These are phyloP conservation scores for Pugionium dolabratum DNA, from an alignment of 345 rosid species.

Conservation along the genomic window DNA sequence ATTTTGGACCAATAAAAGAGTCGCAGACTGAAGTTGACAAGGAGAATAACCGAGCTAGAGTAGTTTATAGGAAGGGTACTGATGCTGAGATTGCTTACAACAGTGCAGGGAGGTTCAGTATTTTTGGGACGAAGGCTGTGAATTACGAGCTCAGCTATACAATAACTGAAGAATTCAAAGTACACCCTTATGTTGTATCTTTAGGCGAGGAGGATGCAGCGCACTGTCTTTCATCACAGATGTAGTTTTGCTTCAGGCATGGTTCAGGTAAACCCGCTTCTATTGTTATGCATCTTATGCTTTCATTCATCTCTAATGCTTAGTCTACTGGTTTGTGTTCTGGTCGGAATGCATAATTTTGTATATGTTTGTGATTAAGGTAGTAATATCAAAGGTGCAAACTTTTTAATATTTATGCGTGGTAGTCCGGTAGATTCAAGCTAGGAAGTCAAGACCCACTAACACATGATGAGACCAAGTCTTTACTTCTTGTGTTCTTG, in stretches of 20 bases:
- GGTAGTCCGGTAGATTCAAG: neutral
- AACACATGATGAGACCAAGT: conserved; percentile 19
- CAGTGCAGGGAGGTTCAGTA: conserved; percentile 74
- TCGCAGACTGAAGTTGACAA: conserved; percentile 72
- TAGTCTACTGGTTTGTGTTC: neutral
- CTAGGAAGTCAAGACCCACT: conserved; percentile 13
- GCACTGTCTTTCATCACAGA: conserved; percentile 17
- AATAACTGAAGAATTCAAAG: conserved; percentile 60
- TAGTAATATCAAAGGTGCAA: neutral
- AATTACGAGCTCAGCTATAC: conserved; percentile 72
- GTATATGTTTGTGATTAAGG: too few relatives aligned
- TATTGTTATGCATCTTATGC: too few relatives aligned
- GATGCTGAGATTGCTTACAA: conserved; percentile 84
- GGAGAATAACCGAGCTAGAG: conserved; percentile 80
- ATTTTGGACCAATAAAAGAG: conserved; percentile 78
- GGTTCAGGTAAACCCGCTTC: conserved; percentile 40
- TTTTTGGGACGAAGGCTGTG: conserved; percentile 69
- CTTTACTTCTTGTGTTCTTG: neutral
- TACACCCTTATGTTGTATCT: conserved; percentile 36
- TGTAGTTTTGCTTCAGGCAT: conserved; percentile 13
- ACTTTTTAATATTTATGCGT: conserved; percentile 1
- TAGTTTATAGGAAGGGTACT: conserved; percentile 66
- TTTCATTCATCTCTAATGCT: neutral
- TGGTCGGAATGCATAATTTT: too few relatives aligned
- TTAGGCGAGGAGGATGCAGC: conserved; percentile 51